These are phyloP conservation scores for Capsicum baccatum DNA, from an alignment of 257 asterid genomes.

Conservation along the genomic window DNA sequence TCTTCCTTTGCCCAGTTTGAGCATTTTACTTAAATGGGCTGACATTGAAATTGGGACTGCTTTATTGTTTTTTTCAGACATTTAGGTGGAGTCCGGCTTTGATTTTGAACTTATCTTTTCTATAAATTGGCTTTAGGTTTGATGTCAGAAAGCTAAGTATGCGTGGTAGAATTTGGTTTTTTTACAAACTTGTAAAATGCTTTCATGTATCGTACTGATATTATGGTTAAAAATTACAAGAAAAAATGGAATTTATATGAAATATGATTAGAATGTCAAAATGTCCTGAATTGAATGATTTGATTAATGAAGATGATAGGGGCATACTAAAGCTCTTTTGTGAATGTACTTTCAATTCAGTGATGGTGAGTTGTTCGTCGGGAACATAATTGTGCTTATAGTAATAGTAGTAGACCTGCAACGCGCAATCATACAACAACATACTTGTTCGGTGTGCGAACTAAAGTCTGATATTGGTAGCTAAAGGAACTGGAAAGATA, in stretches of 20 bases:
- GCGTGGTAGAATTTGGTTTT: neutral
- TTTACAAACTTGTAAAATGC: neutral
- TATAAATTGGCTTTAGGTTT: neutral
- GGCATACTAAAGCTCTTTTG: neutral
- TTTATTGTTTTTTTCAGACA: neutral
- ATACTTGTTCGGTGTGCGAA: no score
- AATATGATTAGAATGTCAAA: no score
- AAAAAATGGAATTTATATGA: neutral
- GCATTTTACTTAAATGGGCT: no score
- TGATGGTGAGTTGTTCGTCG: neutral
- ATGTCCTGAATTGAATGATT: no score
- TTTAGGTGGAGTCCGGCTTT: neutral
- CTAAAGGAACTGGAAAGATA: no score
- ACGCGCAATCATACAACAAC: neutral
- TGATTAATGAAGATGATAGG: no score
- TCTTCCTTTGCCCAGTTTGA: neutral
- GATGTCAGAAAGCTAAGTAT: neutral
- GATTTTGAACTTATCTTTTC: neutral
- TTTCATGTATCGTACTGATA: neutral
- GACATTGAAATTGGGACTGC: no score
- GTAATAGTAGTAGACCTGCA: neutral
- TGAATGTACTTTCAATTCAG: neutral
- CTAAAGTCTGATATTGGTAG: no score
- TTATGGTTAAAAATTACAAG: neutral
- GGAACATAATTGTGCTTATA: neutral